Percentiles rank a stretch among this genome's conserved stretches.
These are phyloP conservation scores for Globomyces pollinis-pini DNA, from an alignment of 192 early-diverging fungal species.

Conservation along the genomic window DNA sequence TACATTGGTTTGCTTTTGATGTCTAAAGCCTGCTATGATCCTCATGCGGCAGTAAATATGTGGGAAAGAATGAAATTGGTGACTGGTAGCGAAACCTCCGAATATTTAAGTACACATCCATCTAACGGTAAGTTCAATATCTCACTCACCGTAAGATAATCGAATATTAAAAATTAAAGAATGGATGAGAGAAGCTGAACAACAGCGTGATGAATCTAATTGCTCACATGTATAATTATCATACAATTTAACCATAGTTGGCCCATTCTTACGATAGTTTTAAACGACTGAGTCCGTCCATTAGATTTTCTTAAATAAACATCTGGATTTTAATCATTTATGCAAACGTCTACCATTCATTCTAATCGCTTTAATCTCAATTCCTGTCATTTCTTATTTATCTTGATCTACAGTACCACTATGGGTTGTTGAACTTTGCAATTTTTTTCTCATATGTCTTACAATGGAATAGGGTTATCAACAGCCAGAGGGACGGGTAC, in stretches of 20 bases:
- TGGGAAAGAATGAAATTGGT: conserved; percentile 76
- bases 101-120: conserved; percentile 85
- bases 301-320: too few relatives aligned
- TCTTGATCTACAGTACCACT: too few relatives aligned
- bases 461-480: conserved; percentile 38
- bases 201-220: conserved; percentile 40
- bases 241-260: too few relatives aligned
- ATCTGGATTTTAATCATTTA: too few relatives aligned
- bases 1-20: conserved; percentile 76
- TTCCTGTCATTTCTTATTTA: too few relatives aligned
- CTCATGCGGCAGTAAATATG: conserved; percentile 62
- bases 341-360: too few relatives aligned
- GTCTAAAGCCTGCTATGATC: conserved; percentile 91
- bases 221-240: conserved; percentile 39
- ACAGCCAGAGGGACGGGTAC: conserved; percentile 65
- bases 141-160: conserved; percentile 17
- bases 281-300: too few relatives aligned
- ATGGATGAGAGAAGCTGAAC: conserved; percentile 58
- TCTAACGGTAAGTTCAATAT: conserved; percentile 37
- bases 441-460: conserved; percentile 16
- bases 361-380: too few relatives aligned
- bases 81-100: conserved; percentile 17
- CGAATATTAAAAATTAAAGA: conserved; percentile 27
- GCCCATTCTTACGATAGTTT: too few relatives aligned
- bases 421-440: too few relatives aligned